phyloP scores from a whole-genome alignment of 176 grass and related monocot species.

The Zoysia japonica region DNA sequence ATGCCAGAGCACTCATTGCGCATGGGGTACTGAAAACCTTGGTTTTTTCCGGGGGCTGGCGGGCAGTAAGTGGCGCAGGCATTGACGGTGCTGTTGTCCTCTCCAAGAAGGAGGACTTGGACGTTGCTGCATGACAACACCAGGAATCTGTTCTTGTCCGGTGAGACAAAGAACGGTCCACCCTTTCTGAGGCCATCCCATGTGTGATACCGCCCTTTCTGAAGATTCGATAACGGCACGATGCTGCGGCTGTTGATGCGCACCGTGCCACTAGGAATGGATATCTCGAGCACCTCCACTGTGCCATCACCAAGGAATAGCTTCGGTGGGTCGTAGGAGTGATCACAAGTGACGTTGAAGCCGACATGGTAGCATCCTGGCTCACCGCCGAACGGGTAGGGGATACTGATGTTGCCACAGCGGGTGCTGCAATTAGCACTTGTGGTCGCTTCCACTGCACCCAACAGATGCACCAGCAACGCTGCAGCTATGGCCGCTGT shows the following conservation, averaged over 20 bases:
- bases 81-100: background rate
- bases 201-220: background rate
- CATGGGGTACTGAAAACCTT: slow-evolving; percentile 17
- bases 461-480: background rate
- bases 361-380: slow-evolving; percentile 41
- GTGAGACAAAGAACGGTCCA: slow-evolving; percentile 14
- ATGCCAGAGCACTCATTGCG: background rate
- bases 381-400: slow-evolving; percentile 59
- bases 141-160: slow-evolving; percentile 41
- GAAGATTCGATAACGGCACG: background rate
- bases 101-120: background rate
- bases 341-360: slow-evolving; percentile 58
- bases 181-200: slow-evolving; percentile 28
- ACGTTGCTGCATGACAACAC: slow-evolving; percentile 28
- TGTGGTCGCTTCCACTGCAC: background rate
- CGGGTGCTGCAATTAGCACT: slow-evolving; percentile 1
- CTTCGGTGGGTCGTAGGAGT: slow-evolving; percentile 29
- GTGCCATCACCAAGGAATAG: slow-evolving; percentile 50
- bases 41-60: background rate
- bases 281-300: slow-evolving; percentile 44
- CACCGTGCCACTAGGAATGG: slow-evolving; percentile 7
- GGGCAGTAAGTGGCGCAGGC: too few relatives aligned
- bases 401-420: slow-evolving; percentile 50
- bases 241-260: slow-evolving; percentile 38
- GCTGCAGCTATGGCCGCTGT: background rate